Evolutionary conservation across 441 rosid genomes (phyloP).

Genomic region (Geranium incanum): DNA sequence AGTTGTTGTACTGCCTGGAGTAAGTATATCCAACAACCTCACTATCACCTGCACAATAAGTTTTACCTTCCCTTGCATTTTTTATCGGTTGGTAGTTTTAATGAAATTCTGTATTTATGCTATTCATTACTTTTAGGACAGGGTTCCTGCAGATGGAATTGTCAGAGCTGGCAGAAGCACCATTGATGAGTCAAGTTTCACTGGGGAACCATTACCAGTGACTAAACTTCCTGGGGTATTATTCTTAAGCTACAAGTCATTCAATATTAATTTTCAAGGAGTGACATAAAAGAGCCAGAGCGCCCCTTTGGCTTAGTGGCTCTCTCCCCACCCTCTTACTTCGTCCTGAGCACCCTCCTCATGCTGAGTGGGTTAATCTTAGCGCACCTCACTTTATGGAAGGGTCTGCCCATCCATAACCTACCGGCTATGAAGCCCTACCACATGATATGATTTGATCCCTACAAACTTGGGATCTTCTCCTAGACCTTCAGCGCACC

Average conservation of each 20-base stretch:
- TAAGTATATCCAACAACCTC: constrained; percentile 34
- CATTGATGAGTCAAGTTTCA: constrained; percentile 89
- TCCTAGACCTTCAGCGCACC: no score
- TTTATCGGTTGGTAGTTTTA: neutral
- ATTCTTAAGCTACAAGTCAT: constrained; percentile 17
- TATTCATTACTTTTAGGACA: constrained; percentile 47
- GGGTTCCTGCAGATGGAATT: constrained; percentile 87
- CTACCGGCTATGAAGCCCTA: no score
- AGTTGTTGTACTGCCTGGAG: constrained; percentile 83
- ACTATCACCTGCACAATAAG: constrained; percentile 17
- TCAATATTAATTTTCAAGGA: neutral
- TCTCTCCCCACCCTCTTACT: no score
- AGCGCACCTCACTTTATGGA: no score
- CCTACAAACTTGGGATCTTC: no score
- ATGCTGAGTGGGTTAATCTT: no score
- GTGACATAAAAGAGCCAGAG: no score
- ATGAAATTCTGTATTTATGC: neutral
- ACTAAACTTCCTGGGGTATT: constrained; percentile 85
- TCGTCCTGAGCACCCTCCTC: no score
- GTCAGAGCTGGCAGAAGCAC: constrained; percentile 93
- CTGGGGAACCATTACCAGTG: constrained; percentile 95
- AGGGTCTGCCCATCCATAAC: no score
- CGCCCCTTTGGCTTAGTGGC: no score
- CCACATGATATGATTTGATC: no score
- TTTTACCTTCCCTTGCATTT: neutral